These are phyloP conservation scores for Prunus mira DNA, from an alignment of 306 rosid species.

Conservation along the genomic window DNA sequence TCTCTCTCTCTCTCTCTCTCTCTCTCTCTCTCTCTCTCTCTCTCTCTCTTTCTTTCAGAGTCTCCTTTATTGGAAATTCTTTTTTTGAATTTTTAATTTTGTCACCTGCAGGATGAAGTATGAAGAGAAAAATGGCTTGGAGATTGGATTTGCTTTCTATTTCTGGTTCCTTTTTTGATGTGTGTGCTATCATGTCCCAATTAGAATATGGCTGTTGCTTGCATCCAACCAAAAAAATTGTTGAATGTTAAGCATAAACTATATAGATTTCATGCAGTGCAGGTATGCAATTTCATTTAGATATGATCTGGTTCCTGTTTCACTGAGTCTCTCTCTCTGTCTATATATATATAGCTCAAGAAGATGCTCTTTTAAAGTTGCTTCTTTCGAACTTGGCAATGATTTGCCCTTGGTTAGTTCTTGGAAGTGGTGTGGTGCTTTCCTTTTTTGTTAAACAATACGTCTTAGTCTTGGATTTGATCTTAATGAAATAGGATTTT, in stretches of 20 bases:
- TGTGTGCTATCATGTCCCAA: slow-evolving; percentile 1
- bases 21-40: too few species aligned
- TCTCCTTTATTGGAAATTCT: not conserved
- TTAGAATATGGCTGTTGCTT: not conserved
- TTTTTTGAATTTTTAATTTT: not conserved
- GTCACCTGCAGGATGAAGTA: slow-evolving; percentile 8
- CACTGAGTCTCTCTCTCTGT: too few species aligned
- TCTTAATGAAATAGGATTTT: not conserved
- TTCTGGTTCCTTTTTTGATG: slow-evolving; percentile 1
- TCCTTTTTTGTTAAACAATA: not conserved
- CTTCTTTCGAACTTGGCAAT: not conserved
- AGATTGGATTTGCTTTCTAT: slow-evolving; percentile 10
- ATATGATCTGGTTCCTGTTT: not conserved
- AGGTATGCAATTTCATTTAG: not conserved
- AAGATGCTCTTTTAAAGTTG: not conserved
- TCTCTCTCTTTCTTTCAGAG: not conserved
- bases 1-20: not conserved
- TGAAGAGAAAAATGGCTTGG: slow-evolving; percentile 1
- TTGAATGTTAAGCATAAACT: not conserved
- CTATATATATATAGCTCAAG: not conserved
- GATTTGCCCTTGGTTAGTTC: not conserved
- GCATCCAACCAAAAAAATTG: not conserved
- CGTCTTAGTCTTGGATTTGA: not conserved
- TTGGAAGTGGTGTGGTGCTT: not conserved
- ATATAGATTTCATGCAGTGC: not conserved